phyloP scores from a whole-genome alignment of 2,329 filamentous ascomycete species.

The Ceratocystis alfenasii region DNA sequence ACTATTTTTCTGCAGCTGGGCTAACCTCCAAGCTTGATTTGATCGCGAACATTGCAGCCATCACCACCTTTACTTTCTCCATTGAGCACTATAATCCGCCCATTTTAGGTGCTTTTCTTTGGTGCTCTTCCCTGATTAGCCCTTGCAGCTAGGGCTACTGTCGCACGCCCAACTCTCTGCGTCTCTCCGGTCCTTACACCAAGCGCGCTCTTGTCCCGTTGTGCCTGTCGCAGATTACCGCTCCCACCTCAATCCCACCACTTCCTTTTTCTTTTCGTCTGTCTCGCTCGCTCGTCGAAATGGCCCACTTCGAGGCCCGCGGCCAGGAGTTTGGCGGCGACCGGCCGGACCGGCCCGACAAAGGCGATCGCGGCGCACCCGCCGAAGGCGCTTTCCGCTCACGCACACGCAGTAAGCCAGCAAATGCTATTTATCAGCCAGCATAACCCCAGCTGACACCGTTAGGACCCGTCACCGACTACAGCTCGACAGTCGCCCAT shows the following conservation, averaged over 20 bases:
- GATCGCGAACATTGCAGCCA: not conserved
- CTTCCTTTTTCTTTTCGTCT: too few relatives aligned
- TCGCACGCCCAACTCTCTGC: too few relatives aligned
- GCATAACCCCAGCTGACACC: conserved; percentile 10
- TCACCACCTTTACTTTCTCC: not conserved
- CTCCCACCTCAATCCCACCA: not conserved
- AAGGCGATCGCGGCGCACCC: conserved; percentile 14
- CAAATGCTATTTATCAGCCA: not conserved
- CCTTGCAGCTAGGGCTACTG: too few relatives aligned
- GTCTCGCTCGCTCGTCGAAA: conserved; percentile 26
- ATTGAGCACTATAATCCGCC: not conserved
- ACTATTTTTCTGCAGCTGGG: conserved; percentile 4
- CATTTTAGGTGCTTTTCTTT: too few relatives aligned
- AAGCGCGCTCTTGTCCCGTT: too few relatives aligned
- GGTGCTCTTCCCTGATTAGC: too few relatives aligned
- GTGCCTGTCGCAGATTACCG: too few relatives aligned
- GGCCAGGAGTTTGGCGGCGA: conserved; percentile 35
- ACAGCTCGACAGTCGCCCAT: conserved; percentile 77
- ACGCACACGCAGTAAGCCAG: conserved; percentile 40
- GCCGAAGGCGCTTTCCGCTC: conserved; percentile 33
- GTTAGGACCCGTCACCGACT: conserved; percentile 79
- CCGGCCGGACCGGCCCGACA: conserved; percentile 1
- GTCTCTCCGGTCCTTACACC: too few relatives aligned
- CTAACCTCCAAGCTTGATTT: conserved; percentile 2
- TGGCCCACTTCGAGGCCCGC: conserved; percentile 43